Evolutionary conservation across 768 basidiomycete species (phyloP).

Genomic region (Lactarius psammicola): DNA sequence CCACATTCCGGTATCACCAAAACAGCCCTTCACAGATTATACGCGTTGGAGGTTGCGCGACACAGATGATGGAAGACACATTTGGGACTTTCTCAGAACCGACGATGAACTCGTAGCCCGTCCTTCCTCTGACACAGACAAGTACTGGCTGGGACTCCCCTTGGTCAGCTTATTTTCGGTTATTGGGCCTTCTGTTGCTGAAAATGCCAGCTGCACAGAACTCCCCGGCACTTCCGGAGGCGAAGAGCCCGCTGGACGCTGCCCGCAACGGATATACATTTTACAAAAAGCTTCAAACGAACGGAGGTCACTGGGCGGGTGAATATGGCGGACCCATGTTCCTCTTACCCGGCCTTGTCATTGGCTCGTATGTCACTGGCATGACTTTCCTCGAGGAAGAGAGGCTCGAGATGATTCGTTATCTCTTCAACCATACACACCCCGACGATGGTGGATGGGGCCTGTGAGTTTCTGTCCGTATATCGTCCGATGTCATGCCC

Average conservation of each 20-base stretch:
- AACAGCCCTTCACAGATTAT: conserved; percentile 73
- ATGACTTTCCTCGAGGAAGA: conserved; percentile 79
- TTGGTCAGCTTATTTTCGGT: conserved; percentile 45
- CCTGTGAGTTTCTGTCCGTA: conserved; percentile 56
- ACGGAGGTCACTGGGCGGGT: conserved; percentile 92
- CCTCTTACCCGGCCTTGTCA: conserved; percentile 83
- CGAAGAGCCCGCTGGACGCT: conserved; percentile 70
- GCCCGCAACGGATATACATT: conserved; percentile 86
- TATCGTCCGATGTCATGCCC: conserved; percentile 9
- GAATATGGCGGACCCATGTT: conserved; percentile 96
- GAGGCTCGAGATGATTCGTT: conserved; percentile 85
- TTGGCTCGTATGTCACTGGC: conserved; percentile 89
- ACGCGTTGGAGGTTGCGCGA: conserved; percentile 74
- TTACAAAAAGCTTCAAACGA: conserved; percentile 84
- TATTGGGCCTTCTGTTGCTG: conserved; percentile 2
- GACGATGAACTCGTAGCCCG: conserved; percentile 60
- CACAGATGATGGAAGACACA: conserved; percentile 76
- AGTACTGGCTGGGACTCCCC: conserved; percentile 84
- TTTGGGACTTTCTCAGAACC: conserved; percentile 76
- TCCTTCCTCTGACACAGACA: conserved; percentile 81
- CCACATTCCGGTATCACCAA: conserved; percentile 48
- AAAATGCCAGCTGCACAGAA: conserved; percentile 42
- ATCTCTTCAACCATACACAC: conserved; percentile 79
- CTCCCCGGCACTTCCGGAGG: conserved; percentile 57
- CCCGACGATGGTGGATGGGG: conserved; percentile 95